These are phyloP conservation scores for Climacium dendroides DNA, from an alignment of 225 moss, liverwort and hornwort species.

Conservation along the genomic window DNA sequence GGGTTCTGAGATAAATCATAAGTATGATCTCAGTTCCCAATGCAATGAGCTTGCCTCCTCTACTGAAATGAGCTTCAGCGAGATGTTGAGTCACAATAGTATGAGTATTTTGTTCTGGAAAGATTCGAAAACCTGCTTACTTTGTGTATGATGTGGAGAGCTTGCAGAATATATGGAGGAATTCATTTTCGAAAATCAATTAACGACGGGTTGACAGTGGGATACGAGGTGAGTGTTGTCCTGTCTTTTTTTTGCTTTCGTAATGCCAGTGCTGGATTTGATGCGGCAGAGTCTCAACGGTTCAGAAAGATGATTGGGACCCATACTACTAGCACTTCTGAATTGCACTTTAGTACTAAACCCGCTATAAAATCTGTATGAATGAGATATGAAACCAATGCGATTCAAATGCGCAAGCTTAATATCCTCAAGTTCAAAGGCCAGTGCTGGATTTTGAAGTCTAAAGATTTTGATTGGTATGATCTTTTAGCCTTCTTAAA, in stretches of 20 bases:
- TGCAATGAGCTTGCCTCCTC: too few species aligned
- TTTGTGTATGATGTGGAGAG: neutral
- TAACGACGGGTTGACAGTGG: constrained; percentile 17
- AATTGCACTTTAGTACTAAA: neutral
- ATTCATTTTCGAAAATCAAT: constrained; percentile 51
- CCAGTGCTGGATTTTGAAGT: neutral
- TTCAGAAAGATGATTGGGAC: neutral
- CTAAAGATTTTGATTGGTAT: neutral
- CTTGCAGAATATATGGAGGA: constrained; percentile 61
- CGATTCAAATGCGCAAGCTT: neutral
- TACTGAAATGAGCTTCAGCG: neutral
- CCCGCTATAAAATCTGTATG: too few species aligned
- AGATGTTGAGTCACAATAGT: neutral
- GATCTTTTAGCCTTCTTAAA: neutral
- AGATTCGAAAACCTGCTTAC: neutral
- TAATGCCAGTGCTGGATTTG: neutral
- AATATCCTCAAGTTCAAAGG: neutral
- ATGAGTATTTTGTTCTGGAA: neutral
- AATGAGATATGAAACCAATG: neutral
- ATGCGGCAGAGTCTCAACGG: neutral
- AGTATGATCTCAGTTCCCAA: too few species aligned
- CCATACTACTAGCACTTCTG: neutral
- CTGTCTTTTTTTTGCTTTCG: neutral
- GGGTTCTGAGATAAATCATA: too few species aligned
- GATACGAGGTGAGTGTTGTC: constrained; percentile 12